A percentile compares a stretch with the other conserved stretches of the same genome.
These are phyloP conservation scores for Geopyxis carbonaria DNA, from an alignment of 495 filamentous ascomycete genomes.

Conservation along the genomic window DNA sequence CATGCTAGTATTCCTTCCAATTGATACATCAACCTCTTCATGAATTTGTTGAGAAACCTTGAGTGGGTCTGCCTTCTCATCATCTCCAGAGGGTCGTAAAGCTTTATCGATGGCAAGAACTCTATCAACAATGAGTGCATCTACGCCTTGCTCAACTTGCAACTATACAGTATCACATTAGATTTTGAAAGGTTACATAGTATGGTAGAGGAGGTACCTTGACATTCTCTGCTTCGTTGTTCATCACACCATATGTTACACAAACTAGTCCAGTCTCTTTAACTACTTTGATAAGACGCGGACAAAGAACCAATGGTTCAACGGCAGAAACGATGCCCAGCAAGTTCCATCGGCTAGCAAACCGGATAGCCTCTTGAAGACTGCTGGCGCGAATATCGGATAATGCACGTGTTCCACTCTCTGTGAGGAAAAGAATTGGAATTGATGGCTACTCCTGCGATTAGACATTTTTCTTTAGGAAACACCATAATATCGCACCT, in stretches of 20 bases:
- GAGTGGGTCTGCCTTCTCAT: not conserved
- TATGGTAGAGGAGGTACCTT: conserved; percentile 35
- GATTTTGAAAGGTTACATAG: conserved; percentile 9
- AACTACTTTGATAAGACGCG: conserved; percentile 84
- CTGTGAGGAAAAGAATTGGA: conserved; percentile 85
- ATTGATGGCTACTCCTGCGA: conserved; percentile 47
- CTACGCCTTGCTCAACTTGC: conserved; percentile 89
- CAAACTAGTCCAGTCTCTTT: conserved; percentile 90
- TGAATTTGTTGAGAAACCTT: too few relatives aligned
- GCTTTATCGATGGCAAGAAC: conserved; percentile 36
- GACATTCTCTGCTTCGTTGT: conserved; percentile 72
- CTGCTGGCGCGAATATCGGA: conserved; percentile 84
- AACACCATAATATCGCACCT: conserved; percentile 26
- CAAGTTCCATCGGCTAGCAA: conserved; percentile 86
- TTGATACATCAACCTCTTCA: too few relatives aligned
- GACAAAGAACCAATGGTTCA: conserved; percentile 70
- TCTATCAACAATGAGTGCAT: conserved; percentile 90
- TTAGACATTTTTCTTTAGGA: conserved; percentile 4
- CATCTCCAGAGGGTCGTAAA: not conserved
- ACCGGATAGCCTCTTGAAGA: conserved; percentile 86
- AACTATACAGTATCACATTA: conserved; percentile 31
- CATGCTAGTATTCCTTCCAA: too few relatives aligned
- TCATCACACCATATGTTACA: conserved; percentile 78
- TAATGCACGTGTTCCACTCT: conserved; percentile 50
- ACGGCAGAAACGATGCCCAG: conserved; percentile 75